Evolutionary conservation across 441 rosid genomes (phyloP).

Genomic region (Euphorbia celastroides): DNA sequence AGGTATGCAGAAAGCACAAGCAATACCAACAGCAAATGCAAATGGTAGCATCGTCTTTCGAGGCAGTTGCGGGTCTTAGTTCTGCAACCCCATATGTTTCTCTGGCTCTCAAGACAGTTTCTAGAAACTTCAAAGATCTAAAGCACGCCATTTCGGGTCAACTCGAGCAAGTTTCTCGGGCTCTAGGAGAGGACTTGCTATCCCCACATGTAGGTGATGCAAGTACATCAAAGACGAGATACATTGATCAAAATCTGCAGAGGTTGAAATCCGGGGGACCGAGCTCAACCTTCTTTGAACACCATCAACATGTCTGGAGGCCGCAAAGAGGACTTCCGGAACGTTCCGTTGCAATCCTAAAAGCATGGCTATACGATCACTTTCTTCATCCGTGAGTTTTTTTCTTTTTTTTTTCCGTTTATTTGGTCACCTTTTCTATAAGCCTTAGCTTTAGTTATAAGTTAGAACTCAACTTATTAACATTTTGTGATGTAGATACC

Average conservation of each 20-base stretch:
- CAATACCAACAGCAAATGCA: constrained; percentile 64
- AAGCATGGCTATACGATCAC: constrained; percentile 63
- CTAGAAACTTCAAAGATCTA: constrained; percentile 42
- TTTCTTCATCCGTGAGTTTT: constrained; percentile 56
- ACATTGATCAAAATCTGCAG: constrained; percentile 26
- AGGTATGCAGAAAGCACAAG: constrained; percentile 50
- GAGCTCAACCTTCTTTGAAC: constrained; percentile 33
- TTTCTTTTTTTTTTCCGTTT: background rate
- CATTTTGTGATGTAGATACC: constrained; percentile 37
- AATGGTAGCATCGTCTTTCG: constrained; percentile 57
- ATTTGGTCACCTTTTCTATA: background rate
- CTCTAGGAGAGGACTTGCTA: constrained; percentile 36
- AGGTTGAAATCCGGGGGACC: constrained; percentile 31
- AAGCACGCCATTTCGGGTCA: constrained; percentile 40
- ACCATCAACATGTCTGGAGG: constrained; percentile 51
- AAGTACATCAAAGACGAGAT: constrained; percentile 23
- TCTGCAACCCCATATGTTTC: constrained; percentile 50
- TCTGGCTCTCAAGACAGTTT: constrained; percentile 39
- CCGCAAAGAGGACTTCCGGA: constrained; percentile 71
- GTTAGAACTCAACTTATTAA: background rate
- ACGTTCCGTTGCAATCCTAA: constrained; percentile 51
- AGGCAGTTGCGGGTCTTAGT: constrained; percentile 50
- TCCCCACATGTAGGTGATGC: constrained; percentile 24
- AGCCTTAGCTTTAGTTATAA: background rate
- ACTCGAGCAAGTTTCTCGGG: constrained; percentile 28